Evolutionary conservation across 2,329 filamentous ascomycete genomes (phyloP), one percentile per base, ranked within the genome.

Genomic region (Tolypocladium pustulatum): DNA sequence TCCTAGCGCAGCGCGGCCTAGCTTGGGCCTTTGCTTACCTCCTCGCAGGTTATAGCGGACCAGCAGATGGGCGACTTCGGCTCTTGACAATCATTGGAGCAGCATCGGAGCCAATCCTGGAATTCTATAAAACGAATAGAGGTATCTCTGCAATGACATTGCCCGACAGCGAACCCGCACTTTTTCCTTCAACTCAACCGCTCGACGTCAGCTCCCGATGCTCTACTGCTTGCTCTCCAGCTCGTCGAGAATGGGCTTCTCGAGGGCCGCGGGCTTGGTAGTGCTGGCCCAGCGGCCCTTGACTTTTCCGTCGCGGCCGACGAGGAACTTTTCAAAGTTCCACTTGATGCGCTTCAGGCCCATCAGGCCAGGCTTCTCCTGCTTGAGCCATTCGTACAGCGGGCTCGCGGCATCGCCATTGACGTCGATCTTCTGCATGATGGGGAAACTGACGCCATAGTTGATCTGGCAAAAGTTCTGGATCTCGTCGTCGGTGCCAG

Each of bases 251-350:
- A 97, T 92, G 4, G 81, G 75, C 62, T 81, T 79, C 83, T 93
- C 89, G 66, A 99, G 76, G 43, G 76, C 75, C 77, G 93, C 90
- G 0, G 94, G 94, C 81, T 92, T 94, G 61, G 89, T 91, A 22
- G 85, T 89, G 73, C 89, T 93, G 38, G 90, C 89, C 91, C 91
- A 99, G 64, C 94, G 80, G 34, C 82, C 82, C 76, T 89, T 88
- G 66, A 97, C 91, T 76, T 88, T 82, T 32, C 94, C 94, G 73
- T 97, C 91, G 62, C 84, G 83, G 61, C 87, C 88, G 64, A 99
- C 79, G 63, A 99, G 78, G 77, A 97, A 99, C 84, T 99, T 99
- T 76, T 99, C 94, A 79, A 97, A 99, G 78, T 99, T 99, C 94
- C 94, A 99, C 88, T 97, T 97, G 68, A 99, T 81, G 62, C 87